Evolutionary conservation across 1,139 yeast species (phyloP), one percentile per base, ranked within the genome.

Genomic region (Yamadazyma diospyri): DNA sequence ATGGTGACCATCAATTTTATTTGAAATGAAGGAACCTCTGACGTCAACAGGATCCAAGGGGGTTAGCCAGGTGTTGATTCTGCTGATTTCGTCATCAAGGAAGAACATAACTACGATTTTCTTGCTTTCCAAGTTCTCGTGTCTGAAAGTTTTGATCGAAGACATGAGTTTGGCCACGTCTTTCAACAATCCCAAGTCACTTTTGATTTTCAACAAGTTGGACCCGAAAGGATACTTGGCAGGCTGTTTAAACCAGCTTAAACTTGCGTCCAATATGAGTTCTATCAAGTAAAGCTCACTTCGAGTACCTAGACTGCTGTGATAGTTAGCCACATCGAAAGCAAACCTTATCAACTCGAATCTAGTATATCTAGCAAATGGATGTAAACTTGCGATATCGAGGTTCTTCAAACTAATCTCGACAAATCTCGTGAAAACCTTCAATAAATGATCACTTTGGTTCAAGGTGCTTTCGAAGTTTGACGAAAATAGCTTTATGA

Each of bases 141-240:
- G 41, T 8, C 45, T 55, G 37, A 47, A 61, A 2, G 45, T 42
- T n/a, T 35, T 35, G 6, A 39, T 27, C 23, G 53, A 53, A 2
- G 56, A 40, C 39, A 61, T 51, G 33, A 62, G 46, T 26, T 54
- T 49, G 5, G 78, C 76, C 12, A 81, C 69, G 18, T 73, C 76
- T 29, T 66, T 61, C 45, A 89, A 63, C 32, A 81, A 58, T 5
- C 72, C 66, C 45, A 73, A 69, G 48, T 88, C 96, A 3, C 88
- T 77, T 44, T 78, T 78, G 30, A 81, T 77, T 51, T 80, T 79
- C 43, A 86, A 60, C 29, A 75, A 68, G 53, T 89, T 87, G 9
- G 89, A 82, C 2, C 97, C 97, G 60, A 72, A 88, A 7, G 98
- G 96, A 65, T 82, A 83, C 12, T 72, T 66, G 3, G 77, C 68